Percentiles rank a stretch among this genome's conserved stretches.
Evolutionary conservation across 192 early-diverging fungal species (phyloP).

Genomic region (Helicostylum pulchrum): DNA sequence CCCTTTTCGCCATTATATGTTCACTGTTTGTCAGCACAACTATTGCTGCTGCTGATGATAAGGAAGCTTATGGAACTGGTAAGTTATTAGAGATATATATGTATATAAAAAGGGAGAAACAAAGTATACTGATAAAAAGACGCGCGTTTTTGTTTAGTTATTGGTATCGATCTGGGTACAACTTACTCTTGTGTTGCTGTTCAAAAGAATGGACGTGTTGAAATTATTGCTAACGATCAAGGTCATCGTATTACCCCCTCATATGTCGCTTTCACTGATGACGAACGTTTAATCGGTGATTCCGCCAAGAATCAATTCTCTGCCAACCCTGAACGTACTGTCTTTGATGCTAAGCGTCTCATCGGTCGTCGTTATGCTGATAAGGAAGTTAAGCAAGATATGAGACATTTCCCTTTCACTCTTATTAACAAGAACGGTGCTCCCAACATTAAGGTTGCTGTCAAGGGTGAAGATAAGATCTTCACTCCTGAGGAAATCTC

Average conservation of each 20-base stretch:
- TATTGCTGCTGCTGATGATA: slow-evolving; percentile 22
- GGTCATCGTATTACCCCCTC: slow-evolving; percentile 92
- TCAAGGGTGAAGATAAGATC: slow-evolving; percentile 78
- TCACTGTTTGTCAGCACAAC: slow-evolving; percentile 14
- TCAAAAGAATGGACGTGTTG: slow-evolving; percentile 41
- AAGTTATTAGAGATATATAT: slow-evolving; percentile 7
- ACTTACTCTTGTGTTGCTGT: slow-evolving; percentile 46
- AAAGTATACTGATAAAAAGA: not conserved
- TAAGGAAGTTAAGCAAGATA: slow-evolving; percentile 84
- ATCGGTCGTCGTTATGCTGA: slow-evolving; percentile 83
- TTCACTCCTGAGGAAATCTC: slow-evolving; percentile 95
- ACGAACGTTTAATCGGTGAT: slow-evolving; percentile 87
- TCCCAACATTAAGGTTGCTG: slow-evolving; percentile 71
- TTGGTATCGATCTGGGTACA: slow-evolving; percentile 50
- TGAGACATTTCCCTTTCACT: slow-evolving; percentile 92
- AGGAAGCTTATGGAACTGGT: slow-evolving; percentile 28
- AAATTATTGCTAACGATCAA: slow-evolving; percentile 94
- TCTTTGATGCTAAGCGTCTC: slow-evolving; percentile 91
- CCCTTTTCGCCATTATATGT: slow-evolving; percentile 24
- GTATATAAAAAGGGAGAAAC: not conserved
- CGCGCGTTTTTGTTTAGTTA: slow-evolving; percentile 9
- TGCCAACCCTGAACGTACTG: slow-evolving; percentile 82
- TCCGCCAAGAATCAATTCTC: slow-evolving; percentile 92
- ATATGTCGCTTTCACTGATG: slow-evolving; percentile 88
- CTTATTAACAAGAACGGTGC: slow-evolving; percentile 70